Conservation (phyloP, 108 stramenopile genomes). For the Discostella stelligeroides region DNA sequence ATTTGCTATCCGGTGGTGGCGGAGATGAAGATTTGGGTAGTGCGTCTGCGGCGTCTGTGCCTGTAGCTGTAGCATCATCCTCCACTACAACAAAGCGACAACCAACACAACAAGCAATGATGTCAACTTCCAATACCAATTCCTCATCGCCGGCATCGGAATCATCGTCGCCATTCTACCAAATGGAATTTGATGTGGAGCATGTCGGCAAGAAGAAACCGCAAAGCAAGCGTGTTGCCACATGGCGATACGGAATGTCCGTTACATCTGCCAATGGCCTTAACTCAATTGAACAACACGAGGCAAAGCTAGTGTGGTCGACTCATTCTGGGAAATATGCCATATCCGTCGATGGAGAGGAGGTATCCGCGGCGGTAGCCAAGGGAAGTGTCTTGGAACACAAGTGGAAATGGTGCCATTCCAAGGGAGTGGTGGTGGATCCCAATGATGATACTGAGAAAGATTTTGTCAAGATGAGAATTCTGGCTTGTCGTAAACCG, state of each 20-base stretch:
- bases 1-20: no score
- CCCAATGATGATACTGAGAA: neutral
- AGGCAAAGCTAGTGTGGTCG: conserved; percentile 37
- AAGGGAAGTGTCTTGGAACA: conserved; percentile 43
- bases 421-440: conserved; percentile 10
- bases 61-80: no score
- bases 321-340: conserved; percentile 40
- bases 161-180: conserved; percentile 18
- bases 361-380: conserved; percentile 15
- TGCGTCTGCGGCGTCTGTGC: no score
- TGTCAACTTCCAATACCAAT: conserved; percentile 3
- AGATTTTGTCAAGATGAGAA: conserved; percentile 19
- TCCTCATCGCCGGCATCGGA: no score
- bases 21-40: no score
- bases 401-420: conserved; percentile 39
- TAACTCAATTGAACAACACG: conserved; percentile 16
- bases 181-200: conserved; percentile 38
- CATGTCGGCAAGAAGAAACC: conserved; percentile 43
- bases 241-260: conserved; percentile 35
- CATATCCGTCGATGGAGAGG: conserved; percentile 33
- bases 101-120: neutral
- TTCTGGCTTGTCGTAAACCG: conserved; percentile 44
- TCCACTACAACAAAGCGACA: no score
- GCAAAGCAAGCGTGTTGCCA: conserved; percentile 33
- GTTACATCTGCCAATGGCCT: neutral